Evolutionary conservation across 352 stramenopile genomes (phyloP).

Genomic region (Phytopythium vexans): DNA sequence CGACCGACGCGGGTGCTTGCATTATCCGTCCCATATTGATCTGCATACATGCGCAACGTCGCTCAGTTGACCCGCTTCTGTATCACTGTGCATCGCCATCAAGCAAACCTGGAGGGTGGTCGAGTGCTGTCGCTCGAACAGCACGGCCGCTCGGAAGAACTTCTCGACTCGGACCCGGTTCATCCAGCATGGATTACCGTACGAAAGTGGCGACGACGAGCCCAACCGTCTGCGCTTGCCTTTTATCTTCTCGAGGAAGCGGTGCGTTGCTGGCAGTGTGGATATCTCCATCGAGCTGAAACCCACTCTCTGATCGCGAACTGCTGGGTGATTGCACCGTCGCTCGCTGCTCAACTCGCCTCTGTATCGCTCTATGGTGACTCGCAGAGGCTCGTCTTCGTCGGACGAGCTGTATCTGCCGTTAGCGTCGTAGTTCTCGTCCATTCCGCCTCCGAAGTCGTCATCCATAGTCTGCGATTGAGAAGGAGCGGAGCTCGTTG

Average conservation of each 20-base stretch:
- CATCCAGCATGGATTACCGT: slow-evolving; percentile 49
- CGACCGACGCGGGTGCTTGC: slow-evolving; percentile 17
- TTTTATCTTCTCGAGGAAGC: slow-evolving; percentile 58
- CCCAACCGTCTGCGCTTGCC: slow-evolving; percentile 41
- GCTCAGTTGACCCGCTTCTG: neutral
- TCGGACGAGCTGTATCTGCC: too few species aligned
- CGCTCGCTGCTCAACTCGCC: too few species aligned
- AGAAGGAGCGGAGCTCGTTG: too few species aligned
- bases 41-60: slow-evolving; percentile 8
- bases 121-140: slow-evolving; percentile 53
- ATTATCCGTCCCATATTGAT: slow-evolving; percentile 43
- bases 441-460: too few species aligned
- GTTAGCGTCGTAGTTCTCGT: too few species aligned
- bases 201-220: slow-evolving; percentile 35
- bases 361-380: too few species aligned
- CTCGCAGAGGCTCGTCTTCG: too few species aligned
- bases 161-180: slow-evolving; percentile 53
- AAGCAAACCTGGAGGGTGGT: slow-evolving; percentile 46
- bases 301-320: too few species aligned
- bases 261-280: slow-evolving; percentile 50
- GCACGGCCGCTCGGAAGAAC: slow-evolving; percentile 47
- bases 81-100: neutral
- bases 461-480: too few species aligned
- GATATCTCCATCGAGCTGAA: neutral
- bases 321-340: too few species aligned